Evolutionary conservation across 768 basidiomycete species (phyloP).

Genomic region (Hemileccinum impolitum): DNA sequence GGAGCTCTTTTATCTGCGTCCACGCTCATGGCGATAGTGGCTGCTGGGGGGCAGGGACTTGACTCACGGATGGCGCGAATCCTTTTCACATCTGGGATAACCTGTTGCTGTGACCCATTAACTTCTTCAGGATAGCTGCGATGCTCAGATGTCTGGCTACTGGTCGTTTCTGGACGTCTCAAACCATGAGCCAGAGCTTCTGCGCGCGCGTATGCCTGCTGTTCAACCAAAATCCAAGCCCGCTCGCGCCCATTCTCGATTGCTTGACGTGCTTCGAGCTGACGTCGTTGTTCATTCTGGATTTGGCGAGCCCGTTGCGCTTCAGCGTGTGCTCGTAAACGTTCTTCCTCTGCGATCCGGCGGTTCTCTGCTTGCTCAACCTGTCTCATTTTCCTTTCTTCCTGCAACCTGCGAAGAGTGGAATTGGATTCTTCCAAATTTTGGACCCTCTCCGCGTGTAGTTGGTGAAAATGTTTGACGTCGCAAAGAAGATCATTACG

Average conservation of each 20-base stretch:
- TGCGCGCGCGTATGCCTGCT: constrained; percentile 2
- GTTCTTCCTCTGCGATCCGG: constrained; percentile 16
- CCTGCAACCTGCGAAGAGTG: constrained; percentile 22
- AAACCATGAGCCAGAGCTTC: constrained; percentile 5
- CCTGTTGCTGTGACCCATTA: constrained; percentile 23
- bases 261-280: constrained; percentile 5
- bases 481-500: constrained; percentile 10
- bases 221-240: constrained; percentile 11
- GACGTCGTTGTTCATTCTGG: constrained; percentile 4
- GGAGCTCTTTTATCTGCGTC: background rate
- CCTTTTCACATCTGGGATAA: constrained; percentile 24
- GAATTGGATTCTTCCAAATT: constrained; percentile 14
- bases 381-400: constrained; percentile 20
- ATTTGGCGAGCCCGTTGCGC: constrained; percentile 8
- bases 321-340: constrained; percentile 7
- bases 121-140: background rate
- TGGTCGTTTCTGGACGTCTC: background rate
- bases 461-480: constrained; percentile 16
- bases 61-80: constrained; percentile 23
- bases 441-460: constrained; percentile 17
- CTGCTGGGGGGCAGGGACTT: background rate
- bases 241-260: background rate
- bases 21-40: background rate
- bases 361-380: constrained; percentile 16
- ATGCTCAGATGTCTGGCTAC: constrained; percentile 1